phyloP scores from a whole-genome alignment of 2,329 filamentous ascomycete genomes.

The Neoarthrinium moseri region DNA sequence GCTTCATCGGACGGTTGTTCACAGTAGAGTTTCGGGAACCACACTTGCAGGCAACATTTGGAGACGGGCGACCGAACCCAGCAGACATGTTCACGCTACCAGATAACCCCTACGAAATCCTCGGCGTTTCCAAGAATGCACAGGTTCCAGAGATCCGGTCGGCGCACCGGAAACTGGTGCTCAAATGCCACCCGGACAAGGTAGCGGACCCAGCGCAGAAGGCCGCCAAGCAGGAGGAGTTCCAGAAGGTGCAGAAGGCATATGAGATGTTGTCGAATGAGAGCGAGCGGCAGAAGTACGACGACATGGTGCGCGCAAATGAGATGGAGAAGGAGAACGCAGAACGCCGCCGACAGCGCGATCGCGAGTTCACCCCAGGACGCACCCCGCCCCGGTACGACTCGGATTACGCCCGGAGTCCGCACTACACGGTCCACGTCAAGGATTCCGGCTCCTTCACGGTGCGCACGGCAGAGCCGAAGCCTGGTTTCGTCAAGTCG shows the following conservation, averaged over 20 bases:
- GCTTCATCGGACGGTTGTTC: not conserved
- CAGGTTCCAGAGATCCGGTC: constrained; percentile 70
- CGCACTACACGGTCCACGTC: constrained; percentile 7
- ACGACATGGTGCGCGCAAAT: constrained; percentile 62
- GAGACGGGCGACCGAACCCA: constrained; percentile 2
- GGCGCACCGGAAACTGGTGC: constrained; percentile 80
- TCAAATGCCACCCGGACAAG: constrained; percentile 91
- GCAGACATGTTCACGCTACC: constrained; percentile 49
- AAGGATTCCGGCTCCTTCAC: not conserved
- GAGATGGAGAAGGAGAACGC: constrained; percentile 41
- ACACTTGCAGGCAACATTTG: not conserved
- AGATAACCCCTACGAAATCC: constrained; percentile 75
- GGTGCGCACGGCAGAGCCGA: constrained; percentile 8
- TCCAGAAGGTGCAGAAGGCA: constrained; percentile 87
- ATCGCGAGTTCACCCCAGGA: constrained; percentile 9
- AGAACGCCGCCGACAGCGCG: constrained; percentile 6
- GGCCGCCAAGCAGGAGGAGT: constrained; percentile 78
- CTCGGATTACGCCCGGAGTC: not conserved
- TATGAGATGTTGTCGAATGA: constrained; percentile 89
- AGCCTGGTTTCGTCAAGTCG: constrained; percentile 4
- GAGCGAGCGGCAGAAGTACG: constrained; percentile 69
- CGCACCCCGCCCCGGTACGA: constrained; percentile 11
- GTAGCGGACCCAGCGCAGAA: constrained; percentile 76
- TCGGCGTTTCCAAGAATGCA: constrained; percentile 73
- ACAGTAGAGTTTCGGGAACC: too few species aligned